Evolutionary conservation across 805 yeast species (phyloP).

Genomic region (Metschnikowia dekortorum): DNA sequence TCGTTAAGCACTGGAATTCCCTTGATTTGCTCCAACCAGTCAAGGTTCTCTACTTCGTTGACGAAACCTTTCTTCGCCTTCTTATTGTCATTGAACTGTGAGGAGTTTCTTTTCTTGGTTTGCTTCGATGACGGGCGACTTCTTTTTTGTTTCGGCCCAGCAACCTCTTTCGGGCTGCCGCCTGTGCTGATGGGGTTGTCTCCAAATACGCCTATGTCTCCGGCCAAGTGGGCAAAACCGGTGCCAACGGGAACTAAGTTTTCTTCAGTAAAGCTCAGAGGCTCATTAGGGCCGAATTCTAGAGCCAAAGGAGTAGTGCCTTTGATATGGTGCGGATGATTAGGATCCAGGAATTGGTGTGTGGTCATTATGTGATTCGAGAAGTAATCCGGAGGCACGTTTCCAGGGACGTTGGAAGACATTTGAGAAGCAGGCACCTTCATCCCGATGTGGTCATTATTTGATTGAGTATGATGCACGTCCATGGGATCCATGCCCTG

Average conservation of each 20-base stretch:
- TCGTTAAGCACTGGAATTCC: constrained; percentile 61
- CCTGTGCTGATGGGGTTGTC: neutral
- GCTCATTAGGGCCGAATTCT: constrained; percentile 19
- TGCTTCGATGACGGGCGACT: neutral
- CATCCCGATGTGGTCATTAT: neutral
- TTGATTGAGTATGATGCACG: neutral
- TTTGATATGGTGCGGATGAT: constrained; percentile 37
- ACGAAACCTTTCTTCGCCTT: constrained; percentile 11
- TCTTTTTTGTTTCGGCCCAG: neutral
- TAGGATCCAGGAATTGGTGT: constrained; percentile 32
- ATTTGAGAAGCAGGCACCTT: constrained; percentile 8
- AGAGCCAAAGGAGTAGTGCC: constrained; percentile 39
- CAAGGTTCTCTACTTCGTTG: constrained; percentile 32
- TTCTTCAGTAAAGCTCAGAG: constrained; percentile 4
- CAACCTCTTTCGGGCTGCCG: neutral
- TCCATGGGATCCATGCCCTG: neutral
- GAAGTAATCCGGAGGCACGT: constrained; percentile 12
- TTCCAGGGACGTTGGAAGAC: constrained; percentile 9
- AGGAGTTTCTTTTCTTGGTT: constrained; percentile 2
- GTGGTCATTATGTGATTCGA: constrained; percentile 17
- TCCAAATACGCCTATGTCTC: constrained; percentile 7
- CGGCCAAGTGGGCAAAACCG: constrained; percentile 9
- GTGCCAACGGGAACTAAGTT: constrained; percentile 5
- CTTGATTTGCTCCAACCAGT: constrained; percentile 70
- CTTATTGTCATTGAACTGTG: constrained; percentile 3